Conservation (phyloP, 306 rosid genomes). For the Cicer arietinum region DNA sequence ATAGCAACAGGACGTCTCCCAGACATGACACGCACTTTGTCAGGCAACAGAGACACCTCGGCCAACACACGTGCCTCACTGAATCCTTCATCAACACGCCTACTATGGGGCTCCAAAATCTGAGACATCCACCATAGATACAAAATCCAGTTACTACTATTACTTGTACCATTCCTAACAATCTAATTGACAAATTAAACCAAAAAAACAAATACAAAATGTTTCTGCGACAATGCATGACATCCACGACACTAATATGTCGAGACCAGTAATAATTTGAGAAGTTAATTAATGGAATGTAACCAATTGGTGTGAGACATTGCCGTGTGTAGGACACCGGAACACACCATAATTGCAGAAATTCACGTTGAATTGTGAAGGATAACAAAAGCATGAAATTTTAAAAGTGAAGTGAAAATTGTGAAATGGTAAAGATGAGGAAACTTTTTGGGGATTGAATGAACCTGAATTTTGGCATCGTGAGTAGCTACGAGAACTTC, state of each 20-base stretch:
- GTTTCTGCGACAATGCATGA: background rate
- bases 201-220: conserved; percentile 3
- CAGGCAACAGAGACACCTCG: conserved; percentile 87
- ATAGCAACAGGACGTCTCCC: conserved; percentile 96
- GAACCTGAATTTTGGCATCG: conserved; percentile 95
- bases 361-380: conserved; percentile 15
- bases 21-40: conserved; percentile 80
- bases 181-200: conserved; percentile 4
- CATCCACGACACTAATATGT: no score
- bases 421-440: conserved; percentile 1
- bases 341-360: background rate
- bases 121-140: conserved; percentile 40
- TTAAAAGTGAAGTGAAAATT: background rate
- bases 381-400: conserved; percentile 11
- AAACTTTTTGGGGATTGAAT: conserved; percentile 5
- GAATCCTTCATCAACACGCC: conserved; percentile 94
- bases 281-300: no score
- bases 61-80: conserved; percentile 78
- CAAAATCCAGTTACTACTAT: conserved; percentile 28
- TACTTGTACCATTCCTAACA: conserved; percentile 17
- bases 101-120: conserved; percentile 91
- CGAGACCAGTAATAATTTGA: no score
- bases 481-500: conserved; percentile 92
- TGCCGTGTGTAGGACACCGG: no score
- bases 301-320: no score